phyloP scores from a whole-genome alignment of 148 eudicot genomes.

The Fagopyrum homotropicum region DNA sequence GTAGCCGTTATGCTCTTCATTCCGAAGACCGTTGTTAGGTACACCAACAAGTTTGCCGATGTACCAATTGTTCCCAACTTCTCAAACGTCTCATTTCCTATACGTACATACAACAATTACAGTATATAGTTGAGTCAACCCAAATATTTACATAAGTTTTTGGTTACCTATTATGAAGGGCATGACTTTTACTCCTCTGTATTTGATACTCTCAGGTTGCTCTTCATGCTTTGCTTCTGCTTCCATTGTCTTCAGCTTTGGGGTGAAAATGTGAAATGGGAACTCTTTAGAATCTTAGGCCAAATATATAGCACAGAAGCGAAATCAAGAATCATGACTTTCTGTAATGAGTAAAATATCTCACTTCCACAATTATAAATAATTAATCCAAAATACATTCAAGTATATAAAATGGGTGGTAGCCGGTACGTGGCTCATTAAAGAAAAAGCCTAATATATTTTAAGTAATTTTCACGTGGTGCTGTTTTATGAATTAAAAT shows the following conservation, averaged over 20 bases:
- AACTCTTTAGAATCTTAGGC: neutral
- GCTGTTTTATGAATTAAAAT: too few relatives aligned
- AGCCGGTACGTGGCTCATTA: too few relatives aligned
- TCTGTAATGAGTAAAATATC: too few relatives aligned
- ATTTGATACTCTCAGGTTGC: slow-evolving; percentile 21
- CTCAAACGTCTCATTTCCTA: slow-evolving; percentile 37
- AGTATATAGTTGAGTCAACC: too few relatives aligned
- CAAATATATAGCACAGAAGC: neutral
- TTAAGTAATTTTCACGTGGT: too few relatives aligned
- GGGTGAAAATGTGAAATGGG: neutral
- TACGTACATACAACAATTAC: neutral
- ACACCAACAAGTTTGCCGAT: slow-evolving; percentile 44
- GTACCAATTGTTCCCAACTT: slow-evolving; percentile 65
- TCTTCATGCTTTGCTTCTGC: neutral
- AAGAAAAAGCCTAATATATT: too few relatives aligned
- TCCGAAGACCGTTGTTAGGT: slow-evolving; percentile 50
- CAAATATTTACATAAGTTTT: neutral
- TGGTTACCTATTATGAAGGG: slow-evolving; percentile 50
- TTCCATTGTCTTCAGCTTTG: neutral
- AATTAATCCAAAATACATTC: too few relatives aligned
- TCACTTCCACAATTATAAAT: too few relatives aligned
- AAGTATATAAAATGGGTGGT: too few relatives aligned
- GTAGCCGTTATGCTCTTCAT: slow-evolving; percentile 44
- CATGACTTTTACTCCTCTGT: slow-evolving; percentile 58
- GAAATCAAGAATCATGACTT: too few relatives aligned